These are phyloP conservation scores for Acacia melanoxylon DNA, from an alignment of 306 rosid species.

Conservation along the genomic window DNA sequence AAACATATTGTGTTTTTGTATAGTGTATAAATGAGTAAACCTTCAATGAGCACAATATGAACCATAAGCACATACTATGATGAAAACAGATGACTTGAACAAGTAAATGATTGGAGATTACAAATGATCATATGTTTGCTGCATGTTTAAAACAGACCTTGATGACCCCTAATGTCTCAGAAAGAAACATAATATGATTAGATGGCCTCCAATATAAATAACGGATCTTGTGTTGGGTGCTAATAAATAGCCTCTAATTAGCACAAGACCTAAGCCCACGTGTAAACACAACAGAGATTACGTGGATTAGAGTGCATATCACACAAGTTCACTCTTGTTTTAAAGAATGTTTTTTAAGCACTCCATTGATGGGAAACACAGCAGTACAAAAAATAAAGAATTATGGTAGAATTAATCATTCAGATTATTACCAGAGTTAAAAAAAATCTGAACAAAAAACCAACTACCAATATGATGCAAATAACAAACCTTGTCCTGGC, in stretches of 20 bases:
- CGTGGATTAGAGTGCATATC: not conserved
- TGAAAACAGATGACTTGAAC: not conserved
- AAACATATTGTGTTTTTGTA: not conserved
- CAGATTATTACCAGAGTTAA: not conserved
- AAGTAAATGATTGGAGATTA: not conserved
- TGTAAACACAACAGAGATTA: not conserved
- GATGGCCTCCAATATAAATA: constrained; percentile 19
- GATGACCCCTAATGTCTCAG: not conserved
- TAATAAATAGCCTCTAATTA: constrained; percentile 29
- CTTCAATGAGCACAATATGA: not conserved
- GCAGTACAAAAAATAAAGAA: not conserved
- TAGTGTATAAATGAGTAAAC: not conserved
- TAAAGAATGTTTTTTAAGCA: not conserved
- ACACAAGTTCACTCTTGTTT: not conserved
- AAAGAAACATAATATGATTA: constrained; percentile 34
- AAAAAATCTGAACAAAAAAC: not conserved
- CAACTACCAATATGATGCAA: not conserved
- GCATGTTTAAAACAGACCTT: not conserved
- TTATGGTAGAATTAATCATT: not conserved
- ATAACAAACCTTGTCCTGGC: constrained; percentile 73
- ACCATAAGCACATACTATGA: not conserved
- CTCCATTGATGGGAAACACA: not conserved
- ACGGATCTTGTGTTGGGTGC: constrained; percentile 45
- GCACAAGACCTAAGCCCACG: constrained; percentile 54
- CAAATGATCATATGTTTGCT: not conserved